Conservation (phyloP, 768 basidiomycete genomes). For the Cubamyces lactineus region DNA sequence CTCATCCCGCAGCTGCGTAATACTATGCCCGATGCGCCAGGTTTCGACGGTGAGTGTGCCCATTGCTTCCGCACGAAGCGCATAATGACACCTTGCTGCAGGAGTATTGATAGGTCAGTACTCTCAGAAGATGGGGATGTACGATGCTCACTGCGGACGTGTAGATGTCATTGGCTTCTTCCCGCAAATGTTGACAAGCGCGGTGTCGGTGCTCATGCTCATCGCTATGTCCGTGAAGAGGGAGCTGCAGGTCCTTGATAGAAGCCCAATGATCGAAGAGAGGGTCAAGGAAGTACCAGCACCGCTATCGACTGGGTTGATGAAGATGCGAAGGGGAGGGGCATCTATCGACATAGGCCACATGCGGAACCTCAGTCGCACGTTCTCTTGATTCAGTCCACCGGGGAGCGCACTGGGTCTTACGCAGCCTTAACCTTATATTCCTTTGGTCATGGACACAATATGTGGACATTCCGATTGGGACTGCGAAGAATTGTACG, state of each 20-base stretch:
- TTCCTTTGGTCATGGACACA: too few species aligned
- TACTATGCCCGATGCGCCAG: conserved; percentile 62
- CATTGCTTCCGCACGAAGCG: neutral
- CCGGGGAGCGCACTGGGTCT: neutral
- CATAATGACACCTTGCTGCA: conserved; percentile 27
- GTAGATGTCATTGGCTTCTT: conserved; percentile 60
- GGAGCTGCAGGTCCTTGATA: conserved; percentile 36
- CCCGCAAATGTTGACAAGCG: conserved; percentile 57
- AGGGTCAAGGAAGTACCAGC: conserved; percentile 25
- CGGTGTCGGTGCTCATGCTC: conserved; percentile 44
- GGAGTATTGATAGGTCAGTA: conserved; percentile 52
- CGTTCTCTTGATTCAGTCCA: neutral
- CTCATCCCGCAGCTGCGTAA: conserved; percentile 54
- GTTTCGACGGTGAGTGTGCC: conserved; percentile 43
- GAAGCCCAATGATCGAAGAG: neutral
- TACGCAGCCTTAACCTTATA: too few species aligned
- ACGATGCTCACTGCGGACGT: neutral
- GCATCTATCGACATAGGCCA: conserved; percentile 33
- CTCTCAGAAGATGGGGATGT: neutral
- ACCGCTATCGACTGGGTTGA: conserved; percentile 27
- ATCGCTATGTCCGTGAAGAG: conserved; percentile 47
- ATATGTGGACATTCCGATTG: too few species aligned
- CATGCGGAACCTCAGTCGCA: conserved; percentile 19
- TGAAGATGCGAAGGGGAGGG: conserved; percentile 28
- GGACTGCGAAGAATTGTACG: too few species aligned